phyloP scores from a whole-genome alignment of 345 rosid genomes.

The Eucalyptus polybractea region DNA sequence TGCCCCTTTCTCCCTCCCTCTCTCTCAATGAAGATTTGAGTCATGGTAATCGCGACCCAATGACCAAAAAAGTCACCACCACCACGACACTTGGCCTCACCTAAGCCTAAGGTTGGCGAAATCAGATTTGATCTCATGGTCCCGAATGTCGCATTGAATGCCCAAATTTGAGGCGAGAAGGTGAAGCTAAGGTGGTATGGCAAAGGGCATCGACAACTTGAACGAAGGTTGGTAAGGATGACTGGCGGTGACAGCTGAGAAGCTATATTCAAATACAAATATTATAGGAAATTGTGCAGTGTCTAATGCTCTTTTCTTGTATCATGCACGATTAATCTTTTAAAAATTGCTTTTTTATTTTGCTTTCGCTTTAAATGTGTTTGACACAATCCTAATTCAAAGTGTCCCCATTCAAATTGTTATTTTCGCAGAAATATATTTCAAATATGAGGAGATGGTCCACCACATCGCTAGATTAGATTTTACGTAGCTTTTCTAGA shows the following conservation, averaged over 20 bases:
- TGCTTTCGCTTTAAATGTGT: neutral
- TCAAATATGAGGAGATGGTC: neutral
- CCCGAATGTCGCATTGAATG: neutral
- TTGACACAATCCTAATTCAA: neutral
- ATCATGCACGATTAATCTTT: neutral
- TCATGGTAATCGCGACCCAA: neutral
- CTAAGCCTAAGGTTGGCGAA: neutral
- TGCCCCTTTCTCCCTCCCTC: neutral
- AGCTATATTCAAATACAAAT: neutral
- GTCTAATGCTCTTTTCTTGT: neutral
- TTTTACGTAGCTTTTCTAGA: neutral
- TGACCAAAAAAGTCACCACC: neutral
- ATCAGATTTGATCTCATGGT: neutral
- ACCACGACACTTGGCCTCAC: neutral
- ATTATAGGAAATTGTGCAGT: neutral
- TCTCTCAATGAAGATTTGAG: neutral
- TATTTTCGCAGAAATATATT: neutral
- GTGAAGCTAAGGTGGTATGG: neutral
- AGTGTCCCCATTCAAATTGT: neutral
- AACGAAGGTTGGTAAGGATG: neutral
- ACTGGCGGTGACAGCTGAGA: neutral
- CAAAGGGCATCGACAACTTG: neutral
- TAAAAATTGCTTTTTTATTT: neutral
- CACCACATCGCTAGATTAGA: neutral
- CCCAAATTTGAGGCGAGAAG: neutral